Evolutionary conservation across 257 asterid species (phyloP).

Genomic region (Solanum megistacrolobum): DNA sequence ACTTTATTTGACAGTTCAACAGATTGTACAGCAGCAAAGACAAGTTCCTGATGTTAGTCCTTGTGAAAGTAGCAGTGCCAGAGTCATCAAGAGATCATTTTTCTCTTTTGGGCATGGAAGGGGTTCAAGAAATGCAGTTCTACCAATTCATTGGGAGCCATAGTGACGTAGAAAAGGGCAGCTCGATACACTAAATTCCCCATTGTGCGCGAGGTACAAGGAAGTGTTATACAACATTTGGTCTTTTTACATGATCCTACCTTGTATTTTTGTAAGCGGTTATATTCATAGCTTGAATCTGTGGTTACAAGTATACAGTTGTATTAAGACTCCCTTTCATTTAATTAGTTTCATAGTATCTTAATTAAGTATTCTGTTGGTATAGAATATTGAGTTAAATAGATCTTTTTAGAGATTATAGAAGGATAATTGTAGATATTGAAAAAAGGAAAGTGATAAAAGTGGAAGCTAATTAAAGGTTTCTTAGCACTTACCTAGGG

Average conservation of each 20-base stretch:
- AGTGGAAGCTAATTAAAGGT: background rate
- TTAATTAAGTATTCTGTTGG: background rate
- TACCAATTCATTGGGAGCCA: constrained; percentile 37
- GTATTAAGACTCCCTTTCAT: background rate
- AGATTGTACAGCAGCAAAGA: constrained; percentile 26
- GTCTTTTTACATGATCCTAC: background rate
- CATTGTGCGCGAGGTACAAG: background rate
- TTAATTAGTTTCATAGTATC: background rate
- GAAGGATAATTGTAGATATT: background rate
- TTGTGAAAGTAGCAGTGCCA: constrained; percentile 35
- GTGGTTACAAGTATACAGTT: background rate
- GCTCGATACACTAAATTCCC: background rate
- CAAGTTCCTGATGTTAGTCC: constrained; percentile 15
- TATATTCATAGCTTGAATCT: background rate
- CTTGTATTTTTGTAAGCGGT: background rate
- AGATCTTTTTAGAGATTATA: background rate
- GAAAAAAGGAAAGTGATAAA: background rate
- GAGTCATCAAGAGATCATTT: constrained; percentile 42
- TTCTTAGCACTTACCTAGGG: background rate
- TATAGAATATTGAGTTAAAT: background rate
- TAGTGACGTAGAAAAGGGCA: background rate
- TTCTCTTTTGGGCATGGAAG: constrained; percentile 70
- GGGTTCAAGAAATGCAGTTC: constrained; percentile 62
- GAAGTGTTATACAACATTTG: background rate
- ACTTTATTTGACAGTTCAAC: constrained; percentile 53